These are phyloP conservation scores for Alternaria sp. DNA, from an alignment of 2,329 filamentous ascomycete genomes.

Conservation along the genomic window DNA sequence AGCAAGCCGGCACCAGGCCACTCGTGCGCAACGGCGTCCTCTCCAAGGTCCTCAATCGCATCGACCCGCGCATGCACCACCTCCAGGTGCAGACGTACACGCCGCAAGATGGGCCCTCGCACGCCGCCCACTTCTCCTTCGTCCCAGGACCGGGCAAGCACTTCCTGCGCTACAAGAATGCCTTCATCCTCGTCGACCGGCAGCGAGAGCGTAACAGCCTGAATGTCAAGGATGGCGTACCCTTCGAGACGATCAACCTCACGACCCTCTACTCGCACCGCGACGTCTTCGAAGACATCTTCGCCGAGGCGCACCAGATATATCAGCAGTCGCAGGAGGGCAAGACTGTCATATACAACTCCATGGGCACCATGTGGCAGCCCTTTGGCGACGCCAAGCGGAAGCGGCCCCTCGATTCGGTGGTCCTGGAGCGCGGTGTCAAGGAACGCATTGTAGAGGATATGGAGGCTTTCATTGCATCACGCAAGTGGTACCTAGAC, in stretches of 20 bases:
- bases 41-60: slow-evolving; percentile 61
- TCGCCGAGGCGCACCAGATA: slow-evolving; percentile 82
- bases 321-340: slow-evolving; percentile 83
- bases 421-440: slow-evolving; percentile 83
- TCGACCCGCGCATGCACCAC: slow-evolving; percentile 68
- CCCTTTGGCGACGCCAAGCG: slow-evolving; percentile 82
- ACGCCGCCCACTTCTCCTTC: slow-evolving; percentile 81
- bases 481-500: slow-evolving; percentile 88
- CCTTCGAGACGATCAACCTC: slow-evolving; percentile 91
- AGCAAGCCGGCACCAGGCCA: slow-evolving; percentile 57
- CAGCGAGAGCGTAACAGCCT: slow-evolving; percentile 82
- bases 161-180: slow-evolving; percentile 82
- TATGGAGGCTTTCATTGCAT: slow-evolving; percentile 79
- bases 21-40: slow-evolving; percentile 50
- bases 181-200: slow-evolving; percentile 85
- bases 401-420: slow-evolving; percentile 86
- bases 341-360: slow-evolving; percentile 90
- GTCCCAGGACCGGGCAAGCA: slow-evolving; percentile 92
- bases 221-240: slow-evolving; percentile 80
- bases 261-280: slow-evolving; percentile 91
- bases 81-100: slow-evolving; percentile 70
- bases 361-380: slow-evolving; percentile 83
- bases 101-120: slow-evolving; percentile 69
- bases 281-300: slow-evolving; percentile 88
- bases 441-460: slow-evolving; percentile 82